Evolutionary conservation across 768 basidiomycete species (phyloP).

Genomic region (Porpolomopsis calyptriformis): DNA sequence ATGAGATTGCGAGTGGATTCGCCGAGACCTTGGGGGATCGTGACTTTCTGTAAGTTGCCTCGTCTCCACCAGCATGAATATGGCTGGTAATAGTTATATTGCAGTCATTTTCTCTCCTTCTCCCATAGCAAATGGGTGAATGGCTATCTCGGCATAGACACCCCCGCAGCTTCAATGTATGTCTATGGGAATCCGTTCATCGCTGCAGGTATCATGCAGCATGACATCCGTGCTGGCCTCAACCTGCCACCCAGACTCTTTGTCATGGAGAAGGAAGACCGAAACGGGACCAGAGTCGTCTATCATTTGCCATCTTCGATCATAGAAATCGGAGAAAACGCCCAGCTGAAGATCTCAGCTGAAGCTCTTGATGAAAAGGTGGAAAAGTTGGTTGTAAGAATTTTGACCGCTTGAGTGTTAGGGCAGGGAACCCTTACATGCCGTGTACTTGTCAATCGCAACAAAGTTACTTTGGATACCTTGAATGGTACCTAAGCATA

Average conservation of each 20-base stretch:
- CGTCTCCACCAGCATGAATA: background rate
- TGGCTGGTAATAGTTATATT: background rate
- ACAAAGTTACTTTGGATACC: background rate
- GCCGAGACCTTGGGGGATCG: slow-evolving; percentile 20
- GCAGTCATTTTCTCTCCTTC: slow-evolving; percentile 33
- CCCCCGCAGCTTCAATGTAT: slow-evolving; percentile 30
- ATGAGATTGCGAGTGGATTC: slow-evolving; percentile 28
- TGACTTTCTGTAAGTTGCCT: slow-evolving; percentile 34
- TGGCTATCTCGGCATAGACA: slow-evolving; percentile 17
- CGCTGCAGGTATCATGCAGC: slow-evolving; percentile 33
- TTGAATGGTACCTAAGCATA: too few species aligned
- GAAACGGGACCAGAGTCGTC: slow-evolving; percentile 29
- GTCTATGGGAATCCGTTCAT: slow-evolving; percentile 42
- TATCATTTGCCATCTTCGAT: slow-evolving; percentile 42
- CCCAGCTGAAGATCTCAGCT: slow-evolving; percentile 23
- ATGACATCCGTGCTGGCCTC: slow-evolving; percentile 30
- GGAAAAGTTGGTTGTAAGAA: slow-evolving; percentile 26
- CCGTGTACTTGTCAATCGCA: background rate
- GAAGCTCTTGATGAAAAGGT: slow-evolving; percentile 34
- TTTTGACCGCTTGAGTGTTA: background rate
- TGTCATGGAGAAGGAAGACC: slow-evolving; percentile 29
- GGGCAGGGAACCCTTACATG: background rate
- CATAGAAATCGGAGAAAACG: slow-evolving; percentile 23
- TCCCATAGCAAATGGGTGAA: slow-evolving; percentile 29
- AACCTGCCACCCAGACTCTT: slow-evolving; percentile 39